Base-by-base conservation (phyloP, 1,139 yeast species). In the Hyphopichia khmerensis region DNA sequence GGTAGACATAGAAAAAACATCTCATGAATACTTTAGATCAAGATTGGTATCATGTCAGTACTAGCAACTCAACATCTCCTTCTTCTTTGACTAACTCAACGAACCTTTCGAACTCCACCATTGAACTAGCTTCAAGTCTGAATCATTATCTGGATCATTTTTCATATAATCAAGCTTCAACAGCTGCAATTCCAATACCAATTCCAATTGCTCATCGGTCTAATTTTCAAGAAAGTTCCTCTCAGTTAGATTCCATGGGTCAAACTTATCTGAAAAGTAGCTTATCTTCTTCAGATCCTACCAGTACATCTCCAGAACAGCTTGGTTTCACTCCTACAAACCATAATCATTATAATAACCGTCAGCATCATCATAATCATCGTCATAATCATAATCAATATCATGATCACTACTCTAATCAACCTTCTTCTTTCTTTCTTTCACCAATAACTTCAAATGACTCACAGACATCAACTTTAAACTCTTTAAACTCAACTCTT, bases 391-490 rank as follows among this genome's bases (percentile, higher is more conserved):
- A 30, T 30, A n/a, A 30, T 30, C 33, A 30, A 4, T 30, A n/a
- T 14, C 16, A 6, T 15, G 5, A 30, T 15, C 33, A 30, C 10
- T 15, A n/a, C 10, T n/a, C 24, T 19, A 23, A 16, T 17, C 36
- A 40, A 3, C 60, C 61, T 3, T 56, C 67, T 16, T 51, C 65
- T n/a, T 57, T 65, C 36, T 56, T 61, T 42, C 56, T 68, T 37
- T 64, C 69, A 13, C 74, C 74, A 17, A 62, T 68, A 43, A 66
- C 72, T 2, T 64, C 71, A 4, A 60, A 64, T 36, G 73, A 68
- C 37, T 58, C 66, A 13, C 46, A 33, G 35, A 15, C 37, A 47
- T 44, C 40, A 36, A 35, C 33, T 27, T 30, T 31, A 18, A 40
- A 36, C 33, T 36, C 18, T 11, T 19, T 29, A 29, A 41, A 21